Percentiles rank a stretch among this genome's conserved stretches.
Conservation (phyloP, 495 filamentous ascomycete species). For the Penicillium steckii region DNA sequence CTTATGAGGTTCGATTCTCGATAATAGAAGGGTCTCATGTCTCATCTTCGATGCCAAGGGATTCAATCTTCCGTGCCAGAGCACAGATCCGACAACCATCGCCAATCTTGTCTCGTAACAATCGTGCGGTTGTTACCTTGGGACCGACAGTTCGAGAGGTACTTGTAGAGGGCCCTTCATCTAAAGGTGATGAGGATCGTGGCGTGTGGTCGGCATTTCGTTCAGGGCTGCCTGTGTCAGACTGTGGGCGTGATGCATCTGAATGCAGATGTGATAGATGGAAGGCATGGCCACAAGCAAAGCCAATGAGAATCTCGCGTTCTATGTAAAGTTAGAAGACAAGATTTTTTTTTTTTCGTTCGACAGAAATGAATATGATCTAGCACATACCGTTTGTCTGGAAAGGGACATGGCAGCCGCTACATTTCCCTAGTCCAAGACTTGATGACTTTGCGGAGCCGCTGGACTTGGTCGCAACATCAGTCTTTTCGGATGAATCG, state of each 20-base stretch:
- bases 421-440: slow-evolving; percentile 43
- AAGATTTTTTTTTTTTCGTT: slow-evolving; percentile 2
- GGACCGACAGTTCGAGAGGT: slow-evolving; percentile 66
- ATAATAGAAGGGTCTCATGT: slow-evolving; percentile 5
- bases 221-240: slow-evolving; percentile 11
- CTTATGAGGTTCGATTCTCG: not conserved
- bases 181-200: slow-evolving; percentile 25
- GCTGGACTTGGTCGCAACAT: slow-evolving; percentile 8
- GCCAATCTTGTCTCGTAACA: slow-evolving; percentile 68
- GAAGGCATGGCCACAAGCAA: slow-evolving; percentile 89
- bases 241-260: slow-evolving; percentile 32
- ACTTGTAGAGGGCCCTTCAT: slow-evolving; percentile 21
- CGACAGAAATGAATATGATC: no score
- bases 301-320: slow-evolving; percentile 78
- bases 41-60: slow-evolving; percentile 25
- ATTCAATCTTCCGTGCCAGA: slow-evolving; percentile 38
- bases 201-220: slow-evolving; percentile 29
- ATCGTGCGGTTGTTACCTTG: slow-evolving; percentile 85
- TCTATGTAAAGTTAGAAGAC: slow-evolving; percentile 42
- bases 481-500: slow-evolving; percentile 3
- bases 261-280: slow-evolving; percentile 76
- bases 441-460: slow-evolving; percentile 23
- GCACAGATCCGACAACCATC: slow-evolving; percentile 71
- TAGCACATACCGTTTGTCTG: slow-evolving; percentile 47
- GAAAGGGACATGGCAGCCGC: slow-evolving; percentile 62